These are phyloP conservation scores for Nakazawaea ambrosiae DNA, from an alignment of 805 yeast genomes.

Conservation along the genomic window DNA sequence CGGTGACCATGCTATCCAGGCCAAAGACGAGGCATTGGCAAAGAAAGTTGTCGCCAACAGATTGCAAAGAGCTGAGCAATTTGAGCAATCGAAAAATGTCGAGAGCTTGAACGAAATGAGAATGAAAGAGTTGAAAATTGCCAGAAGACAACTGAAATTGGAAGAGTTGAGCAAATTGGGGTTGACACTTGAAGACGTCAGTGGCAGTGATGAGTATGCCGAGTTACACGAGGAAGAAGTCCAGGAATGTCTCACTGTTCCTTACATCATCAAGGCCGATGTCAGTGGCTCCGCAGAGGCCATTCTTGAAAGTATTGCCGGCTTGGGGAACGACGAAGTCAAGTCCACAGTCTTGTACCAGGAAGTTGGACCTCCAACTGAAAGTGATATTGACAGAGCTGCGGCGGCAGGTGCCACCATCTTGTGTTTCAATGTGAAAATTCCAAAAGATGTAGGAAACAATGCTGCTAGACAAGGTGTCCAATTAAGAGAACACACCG, in stretches of 20 bases:
- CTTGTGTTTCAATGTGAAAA: constrained; percentile 68
- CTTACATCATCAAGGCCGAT: constrained; percentile 80
- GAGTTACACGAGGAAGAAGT: constrained; percentile 17
- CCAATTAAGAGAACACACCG: constrained; percentile 55
- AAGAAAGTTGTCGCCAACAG: constrained; percentile 70
- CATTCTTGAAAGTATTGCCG: constrained; percentile 69
- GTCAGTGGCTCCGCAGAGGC: constrained; percentile 96
- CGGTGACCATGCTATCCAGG: constrained; percentile 79
- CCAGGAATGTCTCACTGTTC: constrained; percentile 25
- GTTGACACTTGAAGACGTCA: constrained; percentile 40
- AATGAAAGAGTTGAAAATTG: constrained; percentile 43
- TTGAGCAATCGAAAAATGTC: constrained; percentile 57
- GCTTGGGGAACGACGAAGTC: constrained; percentile 86
- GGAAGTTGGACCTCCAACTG: constrained; percentile 75
- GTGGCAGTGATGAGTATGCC: constrained; percentile 22
- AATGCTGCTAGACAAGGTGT: constrained; percentile 56
- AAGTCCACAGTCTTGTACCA: constrained; percentile 58
- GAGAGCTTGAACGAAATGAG: constrained; percentile 66
- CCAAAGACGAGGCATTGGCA: constrained; percentile 65
- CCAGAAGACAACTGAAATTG: constrained; percentile 43
- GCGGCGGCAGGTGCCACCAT: constrained; percentile 65
- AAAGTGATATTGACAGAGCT: constrained; percentile 61
- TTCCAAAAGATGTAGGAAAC: constrained; percentile 54
- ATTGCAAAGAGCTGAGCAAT: constrained; percentile 39
- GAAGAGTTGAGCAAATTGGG: constrained; percentile 59